A percentile compares a stretch with the other conserved stretches of the same genome.
Evolutionary conservation across 441 rosid species (phyloP).

Genomic region (Arabidopsis hybrid): DNA sequence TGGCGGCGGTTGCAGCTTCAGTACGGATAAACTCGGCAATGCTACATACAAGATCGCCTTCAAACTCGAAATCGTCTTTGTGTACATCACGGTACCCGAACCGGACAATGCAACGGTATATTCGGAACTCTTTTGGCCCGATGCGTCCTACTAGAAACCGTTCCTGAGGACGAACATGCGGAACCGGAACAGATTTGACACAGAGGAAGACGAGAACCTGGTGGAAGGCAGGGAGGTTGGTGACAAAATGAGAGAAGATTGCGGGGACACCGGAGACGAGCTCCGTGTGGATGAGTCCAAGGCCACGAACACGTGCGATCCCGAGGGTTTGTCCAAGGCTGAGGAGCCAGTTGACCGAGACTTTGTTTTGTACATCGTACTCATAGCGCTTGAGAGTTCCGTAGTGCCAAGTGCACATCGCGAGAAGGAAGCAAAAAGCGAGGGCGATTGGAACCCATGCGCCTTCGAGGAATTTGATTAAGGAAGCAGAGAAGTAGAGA

Average conservation of each 20-base stretch:
- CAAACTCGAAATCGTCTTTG: conserved; percentile 89
- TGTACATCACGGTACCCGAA: conserved; percentile 89
- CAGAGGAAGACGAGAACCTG: conserved; percentile 91
- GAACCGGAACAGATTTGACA: conserved; percentile 90
- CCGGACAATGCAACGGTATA: conserved; percentile 90
- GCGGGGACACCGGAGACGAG: conserved; percentile 94
- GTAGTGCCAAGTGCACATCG: conserved; percentile 91
- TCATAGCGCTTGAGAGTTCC: conserved; percentile 84
- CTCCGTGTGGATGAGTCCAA: conserved; percentile 88
- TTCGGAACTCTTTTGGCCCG: conserved; percentile 76
- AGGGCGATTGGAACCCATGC: conserved; percentile 98
- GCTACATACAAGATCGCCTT: conserved; percentile 89
- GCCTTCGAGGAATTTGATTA: conserved; percentile 89
- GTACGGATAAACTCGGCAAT: conserved; percentile 84
- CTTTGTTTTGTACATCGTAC: conserved; percentile 87
- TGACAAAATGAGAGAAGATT: conserved; percentile 93
- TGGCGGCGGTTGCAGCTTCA: conserved; percentile 39
- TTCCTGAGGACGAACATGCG: conserved; percentile 84
- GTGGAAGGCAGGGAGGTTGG: conserved; percentile 97
- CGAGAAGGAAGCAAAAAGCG: conserved; percentile 66
- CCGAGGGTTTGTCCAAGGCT: conserved; percentile 82
- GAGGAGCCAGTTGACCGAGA: conserved; percentile 87
- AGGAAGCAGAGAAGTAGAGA: conserved; percentile 91
- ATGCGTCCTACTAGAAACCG: conserved; percentile 82
- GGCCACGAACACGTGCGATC: conserved; percentile 84